phyloP scores from a whole-genome alignment of 805 yeast species.

The Wickerhamiella galacta region DNA sequence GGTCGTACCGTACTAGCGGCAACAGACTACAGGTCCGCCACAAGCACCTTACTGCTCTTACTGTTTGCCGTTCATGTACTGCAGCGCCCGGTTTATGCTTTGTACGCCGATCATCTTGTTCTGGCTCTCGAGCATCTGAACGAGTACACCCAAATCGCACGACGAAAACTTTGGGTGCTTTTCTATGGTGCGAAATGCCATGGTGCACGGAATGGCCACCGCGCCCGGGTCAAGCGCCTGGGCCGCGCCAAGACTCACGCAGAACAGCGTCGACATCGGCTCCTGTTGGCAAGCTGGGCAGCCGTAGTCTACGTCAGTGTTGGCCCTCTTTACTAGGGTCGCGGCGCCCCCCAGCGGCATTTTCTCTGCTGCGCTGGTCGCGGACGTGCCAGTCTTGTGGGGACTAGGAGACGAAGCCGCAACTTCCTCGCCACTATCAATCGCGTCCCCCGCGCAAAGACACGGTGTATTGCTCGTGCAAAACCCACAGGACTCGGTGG shows the following conservation, averaged over 20 bases:
- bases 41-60: no score
- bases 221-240: slow-evolving; percentile 18
- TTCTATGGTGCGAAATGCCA: slow-evolving; percentile 66
- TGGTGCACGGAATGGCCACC: slow-evolving; percentile 52
- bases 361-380: not conserved
- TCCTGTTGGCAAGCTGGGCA: slow-evolving; percentile 60
- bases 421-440: slow-evolving; percentile 12
- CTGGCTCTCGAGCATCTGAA: slow-evolving; percentile 10
- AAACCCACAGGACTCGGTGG: slow-evolving; percentile 65
- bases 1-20: no score
- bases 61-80: slow-evolving; percentile 11
- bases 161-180: slow-evolving; percentile 31
- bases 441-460: slow-evolving; percentile 44
- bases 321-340: not conserved
- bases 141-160: slow-evolving; percentile 14
- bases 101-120: slow-evolving; percentile 16
- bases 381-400: not conserved
- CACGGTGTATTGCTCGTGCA: slow-evolving; percentile 82
- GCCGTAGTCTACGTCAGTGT: slow-evolving; percentile 2
- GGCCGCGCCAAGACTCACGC: slow-evolving; percentile 29
- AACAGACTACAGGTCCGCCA: no score
- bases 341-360: not conserved
- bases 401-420: slow-evolving; percentile 1
- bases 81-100: slow-evolving; percentile 16
- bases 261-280: slow-evolving; percentile 71